Evolutionary conservation across 441 rosid genomes (phyloP), one percentile per base, ranked within the genome.

Genomic region (Viola pubescens): DNA sequence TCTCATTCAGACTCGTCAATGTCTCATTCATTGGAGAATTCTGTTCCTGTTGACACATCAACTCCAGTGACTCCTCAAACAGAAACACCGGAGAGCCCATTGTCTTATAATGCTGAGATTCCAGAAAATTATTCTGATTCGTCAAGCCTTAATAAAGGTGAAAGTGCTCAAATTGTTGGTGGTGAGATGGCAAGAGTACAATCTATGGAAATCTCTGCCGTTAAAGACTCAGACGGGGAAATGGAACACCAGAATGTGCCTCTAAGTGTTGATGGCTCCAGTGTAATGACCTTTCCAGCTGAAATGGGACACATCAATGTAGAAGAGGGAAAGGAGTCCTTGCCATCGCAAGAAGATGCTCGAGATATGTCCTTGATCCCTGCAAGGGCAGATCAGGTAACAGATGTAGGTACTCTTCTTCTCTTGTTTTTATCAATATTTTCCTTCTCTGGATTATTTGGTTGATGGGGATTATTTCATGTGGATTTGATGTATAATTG

Each of bases 341-440:
- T 73, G 48, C 64, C 77, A 59, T 54, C 75, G 49, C 73, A 60
- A 58, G 83, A 73, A 59, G 55, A 70, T 75, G 50, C 64, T 62
- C 76, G 83, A 65, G 84, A 77, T 75, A 76, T 42, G 63, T 69
- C 81, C 75, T 66, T 70, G 73, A 71, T 66, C 72, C 74, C 59
- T 52, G 75, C 74, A 63, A 79, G 75, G 79, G 94, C 74, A 61
- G 83, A 84, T 80, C 94, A 86, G 89, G 85, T 88, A 84, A 81
- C 84, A 64, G 85, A 81, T 86, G 83, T 85, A 87, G 86, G 94
- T 88, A 75, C 84, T 81, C 82, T 84, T 74, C 75, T 75, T 79
- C 76, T 74, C 83, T 79, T 56, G 53, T 51, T 59, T 68, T 19
- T 42, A 12, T 62, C 46, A 48, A 34, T 54, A 37, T 52, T 64